Evolutionary conservation across 148 eudicot species (phyloP).

Genomic region (Camellia granthamiana): DNA sequence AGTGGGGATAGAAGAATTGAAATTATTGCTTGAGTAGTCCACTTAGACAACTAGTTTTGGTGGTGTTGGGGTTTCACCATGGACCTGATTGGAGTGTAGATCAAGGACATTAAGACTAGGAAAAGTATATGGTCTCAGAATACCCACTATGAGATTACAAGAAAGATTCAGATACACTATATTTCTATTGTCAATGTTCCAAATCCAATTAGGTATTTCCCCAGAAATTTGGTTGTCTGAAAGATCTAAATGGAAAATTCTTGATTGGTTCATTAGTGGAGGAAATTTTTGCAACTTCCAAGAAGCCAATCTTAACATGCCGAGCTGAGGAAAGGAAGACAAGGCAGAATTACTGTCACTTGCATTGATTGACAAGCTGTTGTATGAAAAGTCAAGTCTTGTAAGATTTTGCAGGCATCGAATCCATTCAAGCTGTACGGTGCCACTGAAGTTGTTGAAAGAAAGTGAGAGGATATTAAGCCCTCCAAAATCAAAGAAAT

Average conservation of each 20-base stretch:
- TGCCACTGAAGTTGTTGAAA: conserved; percentile 37
- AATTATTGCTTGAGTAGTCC: no score
- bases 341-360: conserved; percentile 6
- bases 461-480: conserved; percentile 23
- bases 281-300: conserved; percentile 38
- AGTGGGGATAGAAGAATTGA: conserved; percentile 25
- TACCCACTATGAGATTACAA: conserved; percentile 19
- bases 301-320: conserved; percentile 30
- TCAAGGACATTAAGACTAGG: conserved; percentile 29
- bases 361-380: conserved; percentile 20
- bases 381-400: conserved; percentile 33
- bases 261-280: conserved; percentile 30
- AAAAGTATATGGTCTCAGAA: conserved; percentile 25
- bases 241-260: conserved; percentile 27
- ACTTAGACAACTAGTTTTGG: conserved; percentile 18
- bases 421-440: conserved; percentile 19
- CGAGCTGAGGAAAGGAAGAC: conserved; percentile 20
- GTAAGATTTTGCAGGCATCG: conserved; percentile 21
- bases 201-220: conserved; percentile 42
- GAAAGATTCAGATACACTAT: conserved; percentile 37
- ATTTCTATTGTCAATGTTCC: conserved; percentile 26
- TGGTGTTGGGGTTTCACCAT: conserved; percentile 41
- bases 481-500: conserved; percentile 18
- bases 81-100: conserved; percentile 42
- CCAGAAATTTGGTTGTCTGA: conserved; percentile 36